Base-by-base conservation (phyloP, 371 early-diverging fungal species). In the Rhizomucor pusillus region DNA sequence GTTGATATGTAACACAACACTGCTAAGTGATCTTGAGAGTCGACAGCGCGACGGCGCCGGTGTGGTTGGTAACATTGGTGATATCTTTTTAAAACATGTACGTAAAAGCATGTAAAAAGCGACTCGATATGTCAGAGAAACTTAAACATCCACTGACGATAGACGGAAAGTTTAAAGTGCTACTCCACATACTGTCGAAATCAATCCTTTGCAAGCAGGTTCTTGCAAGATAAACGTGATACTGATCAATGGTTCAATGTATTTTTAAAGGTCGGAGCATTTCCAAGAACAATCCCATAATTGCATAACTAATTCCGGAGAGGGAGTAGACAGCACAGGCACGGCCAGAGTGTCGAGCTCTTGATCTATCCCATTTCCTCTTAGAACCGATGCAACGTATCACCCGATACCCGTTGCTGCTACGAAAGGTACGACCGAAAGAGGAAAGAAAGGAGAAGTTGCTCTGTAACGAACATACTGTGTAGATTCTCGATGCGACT, bases 381-480 rank as follows among this genome's bases (percentile, higher is more conserved):
- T 73, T 98, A 29, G 80, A 91, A 36, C 98, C 98, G 5, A 86
- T 96, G 71, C 97, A 98, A 66, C 84, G 98, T 39, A 88, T 98
- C 29, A 95, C 94, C 33, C 75, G 95, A 67, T 95, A 95, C 67
- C 89, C 96, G 3, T 78, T 98, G 29, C 72, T 98, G 5, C 73
- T 97, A 41, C 86, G 89, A 45, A 89, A 94, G 71, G 85, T 79
- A 75, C 16, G 19, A 14, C 41, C 5, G 14, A 19, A 16, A 41
- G 41, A 5, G 11, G 14, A 48, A 24, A 7, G 2, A 6, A 24
- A 36, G 10, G 36, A n/a, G n/a, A n/a, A n/a, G n/a, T n/a, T n/a
- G n/a, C n/a, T 16, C 0, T 20, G 5, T 16, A 47, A 36, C n/a
- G 2, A 39, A 20, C 0, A 1, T 20, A 43, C 39, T 23, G 18